Base-by-base conservation (phyloP, 257 asterid species). In the Orobanche coerulescens region DNA sequence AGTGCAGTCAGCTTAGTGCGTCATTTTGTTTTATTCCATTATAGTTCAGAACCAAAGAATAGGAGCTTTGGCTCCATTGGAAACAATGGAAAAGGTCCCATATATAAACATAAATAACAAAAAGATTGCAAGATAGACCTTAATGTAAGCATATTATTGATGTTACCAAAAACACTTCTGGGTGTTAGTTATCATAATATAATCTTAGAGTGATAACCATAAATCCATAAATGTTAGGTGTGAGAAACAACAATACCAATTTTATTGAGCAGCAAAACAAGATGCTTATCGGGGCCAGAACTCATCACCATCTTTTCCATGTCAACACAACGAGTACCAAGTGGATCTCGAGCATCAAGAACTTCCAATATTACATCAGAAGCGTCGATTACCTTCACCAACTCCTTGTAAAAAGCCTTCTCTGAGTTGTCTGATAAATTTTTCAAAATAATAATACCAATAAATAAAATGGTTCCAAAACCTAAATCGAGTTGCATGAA, bases 281-380 rank as follows among this genome's bases (percentile, higher is more conserved):
- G 86, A 73, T 68, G 91, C 66, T 92, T 92, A 66, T 83, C 94
- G 1, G 81, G 75, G 52, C 96, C 96, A 0, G 94, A 60, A 67
- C 63, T 82, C 85, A 73, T 68, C 62, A 92, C 95, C 96, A 88
- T 82, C 65, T 77, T 88, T 79, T 92, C 96, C 98, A 86, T 92
- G 77, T 92, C 96, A 23, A 58, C 71, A 52, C 91, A 92, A 13
- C 98, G 96, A 3, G 95, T 88, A 52, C 98, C 98, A 15, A 92
- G 69, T 13, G 98, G 98, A 70, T 88, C 98, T 55, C 97, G 87
- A 61, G 98, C 97, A 81, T 92, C 98, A 74, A 92, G 95, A 69
- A 92, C 97, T 77, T 92, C 97, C 73, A 92, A 53, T 66, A 92
- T 86, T 54, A 92, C 98, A 80, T 92, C 97, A 57, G 98, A 88